A percentile compares a stretch with the other conserved stretches of the same genome.
Evolutionary conservation across 164 flowering plant genomes (phyloP).

Genomic region (Pachysandra terminalis): DNA sequence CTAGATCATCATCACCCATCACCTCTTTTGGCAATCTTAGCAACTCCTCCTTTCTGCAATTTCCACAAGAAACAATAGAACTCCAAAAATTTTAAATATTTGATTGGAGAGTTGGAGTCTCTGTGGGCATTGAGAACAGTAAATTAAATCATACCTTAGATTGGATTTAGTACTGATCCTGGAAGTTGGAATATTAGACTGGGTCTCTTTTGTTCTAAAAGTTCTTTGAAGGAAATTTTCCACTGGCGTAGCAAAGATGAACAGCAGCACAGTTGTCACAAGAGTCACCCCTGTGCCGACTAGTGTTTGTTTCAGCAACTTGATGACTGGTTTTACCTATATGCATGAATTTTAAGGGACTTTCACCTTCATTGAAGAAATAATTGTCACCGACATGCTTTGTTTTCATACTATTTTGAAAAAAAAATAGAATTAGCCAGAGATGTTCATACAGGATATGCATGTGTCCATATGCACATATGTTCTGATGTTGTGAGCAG

Average conservation of each 20-base stretch:
- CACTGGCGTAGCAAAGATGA: conserved; percentile 76
- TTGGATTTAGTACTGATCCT: conserved; percentile 41
- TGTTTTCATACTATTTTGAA: not conserved
- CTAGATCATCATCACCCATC: conserved; percentile 75
- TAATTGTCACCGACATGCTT: not conserved
- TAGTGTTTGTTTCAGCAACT: conserved; percentile 85
- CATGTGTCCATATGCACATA: no score
- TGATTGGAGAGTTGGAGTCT: conserved; percentile 1
- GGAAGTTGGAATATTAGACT: conserved; percentile 30
- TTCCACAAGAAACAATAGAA: not conserved
- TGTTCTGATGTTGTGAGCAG: no score
- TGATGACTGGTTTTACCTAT: conserved; percentile 91
- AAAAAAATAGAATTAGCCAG: conserved; percentile 23
- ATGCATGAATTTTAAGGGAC: conserved; percentile 7
- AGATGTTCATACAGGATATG: not conserved
- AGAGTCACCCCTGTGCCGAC: conserved; percentile 87
- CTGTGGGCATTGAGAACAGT: not conserved
- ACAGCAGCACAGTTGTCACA: conserved; percentile 56
- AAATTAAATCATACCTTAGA: conserved; percentile 46
- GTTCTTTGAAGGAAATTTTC: conserved; percentile 53
- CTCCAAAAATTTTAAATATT: conserved; percentile 2
- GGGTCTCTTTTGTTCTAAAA: conserved; percentile 29
- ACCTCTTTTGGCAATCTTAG: conserved; percentile 71
- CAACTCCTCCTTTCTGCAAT: conserved; percentile 68
- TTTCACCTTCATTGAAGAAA: conserved; percentile 4